Percentiles rank a stretch among this genome's conserved stretches.
Conservation (phyloP, 129 eudicot species). For the Scalesia atractyloides region DNA sequence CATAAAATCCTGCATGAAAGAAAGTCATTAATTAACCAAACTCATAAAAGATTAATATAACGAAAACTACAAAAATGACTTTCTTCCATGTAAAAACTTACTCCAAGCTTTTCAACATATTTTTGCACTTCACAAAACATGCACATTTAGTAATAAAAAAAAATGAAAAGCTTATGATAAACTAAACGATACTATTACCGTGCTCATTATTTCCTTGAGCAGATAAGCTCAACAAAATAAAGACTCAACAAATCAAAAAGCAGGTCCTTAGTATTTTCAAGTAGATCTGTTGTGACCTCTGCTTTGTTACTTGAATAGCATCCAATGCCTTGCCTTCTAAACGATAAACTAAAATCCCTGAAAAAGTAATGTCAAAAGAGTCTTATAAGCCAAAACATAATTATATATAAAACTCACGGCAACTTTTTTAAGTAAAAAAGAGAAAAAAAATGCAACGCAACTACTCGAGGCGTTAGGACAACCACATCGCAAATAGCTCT, state of each 20-base stretch:
- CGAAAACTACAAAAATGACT: slow-evolving; percentile 4
- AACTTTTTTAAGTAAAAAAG: no score
- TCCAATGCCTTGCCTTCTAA: slow-evolving; percentile 75
- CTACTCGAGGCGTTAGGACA: no score
- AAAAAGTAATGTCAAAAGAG: slow-evolving; percentile 7
- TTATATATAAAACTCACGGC: no score
- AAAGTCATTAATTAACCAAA: slow-evolving; percentile 4
- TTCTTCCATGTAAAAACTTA: slow-evolving; percentile 17
- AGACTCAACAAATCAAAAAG: slow-evolving; percentile 87
- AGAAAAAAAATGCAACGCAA: no score
- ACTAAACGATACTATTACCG: neutral
- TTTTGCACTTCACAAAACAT: slow-evolving; percentile 48
- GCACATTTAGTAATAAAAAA: no score
- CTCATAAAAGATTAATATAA: neutral
- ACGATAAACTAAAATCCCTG: slow-evolving; percentile 80
- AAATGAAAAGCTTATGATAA: slow-evolving; percentile 7
- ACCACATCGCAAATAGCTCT: no score
- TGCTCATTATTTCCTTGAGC: slow-evolving; percentile 71
- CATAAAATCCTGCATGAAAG: slow-evolving; percentile 65
- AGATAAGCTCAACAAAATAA: slow-evolving; percentile 76
- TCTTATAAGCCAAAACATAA: neutral
- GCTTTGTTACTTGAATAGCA: slow-evolving; percentile 74
- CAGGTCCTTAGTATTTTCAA: slow-evolving; percentile 63
- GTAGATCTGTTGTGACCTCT: slow-evolving; percentile 58
- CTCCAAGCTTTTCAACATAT: slow-evolving; percentile 71